These are phyloP conservation scores for Prunus mira DNA, from an alignment of 306 rosid species.

Conservation along the genomic window DNA sequence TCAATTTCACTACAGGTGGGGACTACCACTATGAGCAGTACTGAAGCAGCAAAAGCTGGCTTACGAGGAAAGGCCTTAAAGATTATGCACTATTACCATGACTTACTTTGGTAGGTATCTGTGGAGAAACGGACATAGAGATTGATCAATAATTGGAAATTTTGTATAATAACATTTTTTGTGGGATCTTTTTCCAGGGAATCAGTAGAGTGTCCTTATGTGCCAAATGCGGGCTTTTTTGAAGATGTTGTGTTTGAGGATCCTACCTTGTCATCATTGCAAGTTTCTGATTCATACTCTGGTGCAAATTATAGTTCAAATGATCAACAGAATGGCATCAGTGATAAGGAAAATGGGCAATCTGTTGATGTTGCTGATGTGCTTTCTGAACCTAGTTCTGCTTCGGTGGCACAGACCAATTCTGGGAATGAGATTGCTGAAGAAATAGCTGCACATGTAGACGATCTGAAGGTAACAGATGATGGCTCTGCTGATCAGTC, in stretches of 20 bases:
- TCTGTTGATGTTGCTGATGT: slow-evolving; percentile 35
- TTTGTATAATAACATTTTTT: slow-evolving; percentile 11
- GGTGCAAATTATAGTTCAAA: slow-evolving; percentile 35
- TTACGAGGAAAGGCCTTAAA: slow-evolving; percentile 88
- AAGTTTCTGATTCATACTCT: slow-evolving; percentile 38
- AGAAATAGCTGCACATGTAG: slow-evolving; percentile 41
- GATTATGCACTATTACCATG: slow-evolving; percentile 80
- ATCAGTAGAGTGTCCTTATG: slow-evolving; percentile 61
- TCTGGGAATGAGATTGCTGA: slow-evolving; percentile 28
- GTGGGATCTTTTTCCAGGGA: slow-evolving; percentile 54
- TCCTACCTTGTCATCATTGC: slow-evolving; percentile 54
- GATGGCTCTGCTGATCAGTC: slow-evolving; percentile 35
- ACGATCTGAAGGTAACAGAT: slow-evolving; percentile 60
- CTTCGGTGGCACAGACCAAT: slow-evolving; percentile 17
- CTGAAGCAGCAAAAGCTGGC: slow-evolving; percentile 76
- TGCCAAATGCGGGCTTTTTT: slow-evolving; percentile 87
- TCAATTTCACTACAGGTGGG: slow-evolving; percentile 61
- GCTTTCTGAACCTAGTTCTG: slow-evolving; percentile 29
- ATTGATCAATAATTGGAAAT: background rate
- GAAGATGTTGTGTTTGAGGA: slow-evolving; percentile 84
- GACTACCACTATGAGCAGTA: slow-evolving; percentile 79
- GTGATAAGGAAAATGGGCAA: slow-evolving; percentile 30
- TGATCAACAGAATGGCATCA: slow-evolving; percentile 30
- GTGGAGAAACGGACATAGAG: slow-evolving; percentile 15
- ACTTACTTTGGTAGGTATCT: slow-evolving; percentile 76